Evolutionary conservation across 192 early-diverging fungal genomes (phyloP).

Genomic region (Umbelopsis ramanniana): DNA sequence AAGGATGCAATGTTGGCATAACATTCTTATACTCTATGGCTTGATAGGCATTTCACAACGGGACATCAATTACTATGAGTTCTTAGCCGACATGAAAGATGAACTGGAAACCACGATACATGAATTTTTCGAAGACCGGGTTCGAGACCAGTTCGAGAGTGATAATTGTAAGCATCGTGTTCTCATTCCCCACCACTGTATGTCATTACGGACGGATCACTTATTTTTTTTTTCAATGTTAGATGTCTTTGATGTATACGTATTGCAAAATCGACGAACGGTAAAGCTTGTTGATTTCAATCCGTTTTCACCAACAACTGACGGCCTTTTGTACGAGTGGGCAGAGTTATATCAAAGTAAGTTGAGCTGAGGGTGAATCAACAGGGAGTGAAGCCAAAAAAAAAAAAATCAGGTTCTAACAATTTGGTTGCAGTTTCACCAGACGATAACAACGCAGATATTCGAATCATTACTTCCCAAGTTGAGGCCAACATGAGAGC

Average conservation of each 20-base stretch:
- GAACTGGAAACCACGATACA: conserved; percentile 61
- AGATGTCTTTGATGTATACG: conserved; percentile 93
- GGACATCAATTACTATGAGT: conserved; percentile 86
- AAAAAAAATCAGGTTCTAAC: not conserved
- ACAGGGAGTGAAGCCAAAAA: not conserved
- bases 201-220: too few species aligned
- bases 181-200: too few species aligned
- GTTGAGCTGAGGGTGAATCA: not conserved
- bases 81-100: conserved; percentile 64
- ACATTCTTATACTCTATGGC: not conserved
- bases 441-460: conserved; percentile 35
- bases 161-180: conserved; percentile 59
- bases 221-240: not conserved
- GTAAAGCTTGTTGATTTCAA: conserved; percentile 93
- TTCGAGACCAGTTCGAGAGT: conserved; percentile 67
- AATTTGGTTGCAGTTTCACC: conserved; percentile 19
- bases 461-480: conserved; percentile 48
- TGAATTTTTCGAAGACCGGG: conserved; percentile 68
- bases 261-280: conserved; percentile 60
- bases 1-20: not conserved
- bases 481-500: conserved; percentile 36
- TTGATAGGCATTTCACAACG: conserved; percentile 77
- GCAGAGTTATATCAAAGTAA: conserved; percentile 63
- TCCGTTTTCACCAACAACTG: conserved; percentile 79
- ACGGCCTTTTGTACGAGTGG: conserved; percentile 86